phyloP scores from a whole-genome alignment of 2,329 filamentous ascomycete genomes.

The Bertia moriformis region DNA sequence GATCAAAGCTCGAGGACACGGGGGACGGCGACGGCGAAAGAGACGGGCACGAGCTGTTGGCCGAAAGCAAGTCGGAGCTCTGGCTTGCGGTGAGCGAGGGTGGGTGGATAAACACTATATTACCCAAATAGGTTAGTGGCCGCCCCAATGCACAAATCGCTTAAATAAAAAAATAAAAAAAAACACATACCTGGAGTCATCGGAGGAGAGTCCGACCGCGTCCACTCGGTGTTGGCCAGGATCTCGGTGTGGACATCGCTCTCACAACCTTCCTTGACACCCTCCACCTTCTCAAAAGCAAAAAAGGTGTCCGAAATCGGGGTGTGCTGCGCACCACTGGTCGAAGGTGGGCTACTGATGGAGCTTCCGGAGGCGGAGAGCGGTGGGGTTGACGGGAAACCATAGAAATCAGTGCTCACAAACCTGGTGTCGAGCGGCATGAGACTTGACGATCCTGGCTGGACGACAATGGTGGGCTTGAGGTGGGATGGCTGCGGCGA shows the following conservation, averaged over 20 bases:
- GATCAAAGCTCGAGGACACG: constrained; percentile 59
- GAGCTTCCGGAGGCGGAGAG: constrained; percentile 74
- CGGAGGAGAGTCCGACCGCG: constrained; percentile 64
- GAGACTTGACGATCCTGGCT: constrained; percentile 26
- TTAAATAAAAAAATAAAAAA: background rate
- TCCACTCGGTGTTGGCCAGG: constrained; percentile 56
- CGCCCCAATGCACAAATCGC: background rate
- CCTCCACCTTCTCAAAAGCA: constrained; percentile 44
- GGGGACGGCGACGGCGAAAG: constrained; percentile 80
- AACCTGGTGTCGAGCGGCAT: constrained; percentile 38
- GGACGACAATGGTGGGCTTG: constrained; percentile 43
- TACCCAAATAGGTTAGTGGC: too few species aligned
- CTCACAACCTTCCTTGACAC: constrained; percentile 57
- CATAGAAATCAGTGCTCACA: constrained; percentile 46
- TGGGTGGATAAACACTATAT: constrained; percentile 6
- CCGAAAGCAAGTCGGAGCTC: constrained; percentile 23
- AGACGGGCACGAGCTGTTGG: constrained; percentile 55
- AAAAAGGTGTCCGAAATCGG: constrained; percentile 63
- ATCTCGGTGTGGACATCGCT: constrained; percentile 47
- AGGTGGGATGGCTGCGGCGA: constrained; percentile 46
- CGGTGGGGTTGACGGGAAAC: constrained; percentile 76
- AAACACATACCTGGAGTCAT: constrained; percentile 72
- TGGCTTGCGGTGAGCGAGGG: background rate
- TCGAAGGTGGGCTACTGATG: constrained; percentile 70
- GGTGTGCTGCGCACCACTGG: constrained; percentile 71